Conservation (phyloP, 2,329 filamentous ascomycete species). For the Pezicula carpinea region DNA sequence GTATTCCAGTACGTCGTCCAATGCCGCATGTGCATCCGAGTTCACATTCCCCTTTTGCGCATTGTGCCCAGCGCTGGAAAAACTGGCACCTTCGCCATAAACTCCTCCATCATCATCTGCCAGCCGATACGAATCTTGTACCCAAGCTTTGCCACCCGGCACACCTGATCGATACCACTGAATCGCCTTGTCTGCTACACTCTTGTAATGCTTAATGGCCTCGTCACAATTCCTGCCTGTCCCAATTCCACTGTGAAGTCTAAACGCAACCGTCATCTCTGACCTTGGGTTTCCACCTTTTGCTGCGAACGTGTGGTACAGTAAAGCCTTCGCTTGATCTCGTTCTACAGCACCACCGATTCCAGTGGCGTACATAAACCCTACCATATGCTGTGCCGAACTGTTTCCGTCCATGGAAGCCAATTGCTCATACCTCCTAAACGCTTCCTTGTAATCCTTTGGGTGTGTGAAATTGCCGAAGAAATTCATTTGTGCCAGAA, state of each 20-base stretch:
- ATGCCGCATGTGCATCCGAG: conserved; percentile 76
- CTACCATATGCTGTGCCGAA: conserved; percentile 93
- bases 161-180: conserved; percentile 83
- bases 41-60: conserved; percentile 68
- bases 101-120: conserved; percentile 88
- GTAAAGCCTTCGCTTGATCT: conserved; percentile 84
- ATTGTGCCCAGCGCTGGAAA: conserved; percentile 79
- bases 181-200: conserved; percentile 89
- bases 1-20: conserved; percentile 94
- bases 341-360: conserved; percentile 74
- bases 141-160: conserved; percentile 77
- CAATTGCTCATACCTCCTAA: conserved; percentile 74
- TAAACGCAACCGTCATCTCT: conserved; percentile 89
- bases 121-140: conserved; percentile 75
- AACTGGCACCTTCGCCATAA: conserved; percentile 92
- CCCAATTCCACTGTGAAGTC: conserved; percentile 80
- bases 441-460: conserved; percentile 73
- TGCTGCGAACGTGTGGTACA: conserved; percentile 94
- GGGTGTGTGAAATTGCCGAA: conserved; percentile 91
- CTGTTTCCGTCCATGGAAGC: conserved; percentile 76
- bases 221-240: conserved; percentile 81
- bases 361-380: conserved; percentile 92
- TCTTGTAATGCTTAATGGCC: conserved; percentile 84
- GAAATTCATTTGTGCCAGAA: conserved; percentile 93
- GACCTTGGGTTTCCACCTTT: conserved; percentile 76